Evolutionary conservation across 139 green algal species (phyloP), one percentile per base, ranked within the genome.

Genomic region (Yamagishiella unicocca): DNA sequence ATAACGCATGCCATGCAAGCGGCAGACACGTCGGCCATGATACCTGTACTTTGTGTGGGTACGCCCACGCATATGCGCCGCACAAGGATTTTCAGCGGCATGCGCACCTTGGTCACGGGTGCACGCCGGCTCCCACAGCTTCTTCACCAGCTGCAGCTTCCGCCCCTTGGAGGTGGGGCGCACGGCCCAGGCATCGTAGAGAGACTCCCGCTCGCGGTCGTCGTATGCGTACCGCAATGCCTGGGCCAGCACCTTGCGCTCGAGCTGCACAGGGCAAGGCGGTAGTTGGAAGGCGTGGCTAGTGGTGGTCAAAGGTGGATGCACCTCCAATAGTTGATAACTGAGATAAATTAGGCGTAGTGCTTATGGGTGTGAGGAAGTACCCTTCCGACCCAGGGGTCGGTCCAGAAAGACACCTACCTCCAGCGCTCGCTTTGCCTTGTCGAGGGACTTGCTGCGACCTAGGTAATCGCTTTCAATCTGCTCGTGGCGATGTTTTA

Each of bases 71-170:
- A n/a, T n/a, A n/a, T n/a, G n/a, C n/a, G n/a, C n/a, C n/a, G n/a
- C n/a, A n/a, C n/a, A n/a, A n/a, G n/a, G n/a, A n/a, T n/a, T n/a
- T n/a, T n/a, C n/a, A n/a, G n/a, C n/a, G n/a, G n/a, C n/a, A n/a
- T 42, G 4, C 64, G 43, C 66, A 73, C 45, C 79, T 29, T 76
- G 35, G 79, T 85, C 79, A 17, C 29, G 14, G 29, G 79, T 85
- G 61, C 50, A 70, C 24, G 25, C 43, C 2, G 82, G 82, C 35
- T 89, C 35, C 88, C 88, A 91, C 40, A 96, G 82, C 86, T 90
- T 91, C 31, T 79, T 61, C 17, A 95, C 79, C 29, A 95, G 90
- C 87, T 94, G 92, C 75, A 94, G 71, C 87, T 96, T 96, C 58
- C 92, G 90, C 55, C 92, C 91, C 71, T 95, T 95, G 43, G 89